Base-by-base conservation (phyloP, 2,329 filamentous ascomycete species). In the Diaporthe longicolla region DNA sequence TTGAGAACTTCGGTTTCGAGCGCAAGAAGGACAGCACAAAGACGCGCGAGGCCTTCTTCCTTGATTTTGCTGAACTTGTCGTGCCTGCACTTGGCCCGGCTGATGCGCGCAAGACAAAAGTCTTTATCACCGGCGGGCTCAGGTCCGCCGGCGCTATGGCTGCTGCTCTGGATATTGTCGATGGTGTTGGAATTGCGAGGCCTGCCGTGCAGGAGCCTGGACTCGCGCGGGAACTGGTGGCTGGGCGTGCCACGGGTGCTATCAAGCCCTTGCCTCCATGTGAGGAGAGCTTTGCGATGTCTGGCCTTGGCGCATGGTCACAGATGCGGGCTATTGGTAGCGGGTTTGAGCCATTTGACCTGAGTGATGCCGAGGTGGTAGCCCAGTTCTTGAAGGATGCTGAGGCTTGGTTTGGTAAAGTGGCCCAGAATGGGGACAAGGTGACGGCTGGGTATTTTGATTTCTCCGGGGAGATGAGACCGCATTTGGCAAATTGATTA, bases 101-200 rank as follows among this genome's bases (percentile, higher is more conserved):
- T 43, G 80, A 77, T 3, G 78, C 87, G 63, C 83, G 75, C 0
- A 86, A 88, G 79, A 92, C 89, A 0, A 89, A 86, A 78, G 85
- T 84, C 0, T 92, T 90, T 76, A 82, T 92, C 52, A 91, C 89
- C 0, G 90, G 90, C 35, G 90, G 90, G 0, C 82, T 92, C 75
- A 85, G 87, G 71, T 87, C 87, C 0, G 86, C 84, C 0, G 82
- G 81, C 26, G 91, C 86, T 3, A 92, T 93, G 90, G 86, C 89
- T 19, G 81, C 77, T n/a, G 90, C 89, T 0, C 83, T 92, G 3
- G 77, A 88, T 3, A 85, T 85, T 0, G 88, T 92, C 4, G 87
- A 93, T 76, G 90, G 91, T 26, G 83, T 93, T 11, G 91, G 91
- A 0, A 82, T 93, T 26, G 91, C 74, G 1, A 77, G 83, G 3